A percentile compares a stretch with the other conserved stretches of the same genome.
Conservation (phyloP, 345 rosid species). For the Ailanthus altissimus region DNA sequence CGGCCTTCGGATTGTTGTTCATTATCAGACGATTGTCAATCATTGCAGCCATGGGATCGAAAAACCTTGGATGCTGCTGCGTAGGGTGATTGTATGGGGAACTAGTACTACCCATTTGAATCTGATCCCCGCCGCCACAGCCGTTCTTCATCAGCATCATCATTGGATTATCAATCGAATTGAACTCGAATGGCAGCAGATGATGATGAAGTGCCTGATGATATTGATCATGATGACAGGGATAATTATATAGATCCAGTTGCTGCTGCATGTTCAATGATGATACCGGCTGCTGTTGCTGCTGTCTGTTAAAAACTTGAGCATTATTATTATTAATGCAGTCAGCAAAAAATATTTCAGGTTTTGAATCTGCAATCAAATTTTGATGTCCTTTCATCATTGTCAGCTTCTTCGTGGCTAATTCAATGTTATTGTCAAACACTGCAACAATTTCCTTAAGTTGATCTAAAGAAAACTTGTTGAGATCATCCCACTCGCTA, state of each 20-base stretch:
- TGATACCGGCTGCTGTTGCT: neutral
- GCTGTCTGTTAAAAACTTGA: neutral
- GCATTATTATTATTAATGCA: neutral
- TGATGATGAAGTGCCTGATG: conserved; percentile 4
- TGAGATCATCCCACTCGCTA: neutral
- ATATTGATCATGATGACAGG: neutral
- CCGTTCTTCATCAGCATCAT: neutral
- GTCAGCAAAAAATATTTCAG: neutral
- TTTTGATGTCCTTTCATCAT: neutral
- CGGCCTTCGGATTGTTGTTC: neutral
- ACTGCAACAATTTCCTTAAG: neutral
- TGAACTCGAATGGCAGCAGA: neutral
- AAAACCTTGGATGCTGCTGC: neutral
- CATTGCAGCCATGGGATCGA: neutral
- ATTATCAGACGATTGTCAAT: neutral
- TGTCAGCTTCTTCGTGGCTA: neutral
- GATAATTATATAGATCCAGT: neutral
- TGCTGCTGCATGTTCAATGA: neutral
- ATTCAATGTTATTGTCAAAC: conserved; percentile 4
- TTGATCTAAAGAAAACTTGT: neutral
- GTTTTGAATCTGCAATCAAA: neutral
- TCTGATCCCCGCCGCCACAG: neutral
- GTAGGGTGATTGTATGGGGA: neutral
- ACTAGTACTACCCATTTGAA: neutral
- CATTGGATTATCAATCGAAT: neutral